A percentile compares a stretch with the other conserved stretches of the same genome.
Evolutionary conservation across 2,329 filamentous ascomycete species (phyloP).

Genomic region (Calonectria honghensis): DNA sequence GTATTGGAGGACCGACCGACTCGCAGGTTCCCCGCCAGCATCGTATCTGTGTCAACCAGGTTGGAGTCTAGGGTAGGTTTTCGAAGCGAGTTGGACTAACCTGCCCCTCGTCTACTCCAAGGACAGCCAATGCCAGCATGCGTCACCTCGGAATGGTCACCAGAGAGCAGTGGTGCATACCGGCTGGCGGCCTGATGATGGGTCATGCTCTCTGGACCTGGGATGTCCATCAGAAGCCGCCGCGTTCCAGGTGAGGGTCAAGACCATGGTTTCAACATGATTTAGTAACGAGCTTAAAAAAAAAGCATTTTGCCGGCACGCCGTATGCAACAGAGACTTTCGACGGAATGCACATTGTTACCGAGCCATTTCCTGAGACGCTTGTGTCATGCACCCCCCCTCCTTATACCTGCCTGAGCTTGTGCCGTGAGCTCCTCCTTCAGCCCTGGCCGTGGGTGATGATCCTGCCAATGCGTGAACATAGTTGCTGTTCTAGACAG

Average conservation of each 20-base stretch:
- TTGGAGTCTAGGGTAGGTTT: background rate
- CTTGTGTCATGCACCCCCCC: background rate
- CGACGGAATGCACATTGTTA: background rate
- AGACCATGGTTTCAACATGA: background rate
- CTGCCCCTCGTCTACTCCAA: background rate
- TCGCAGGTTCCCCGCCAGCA: background rate
- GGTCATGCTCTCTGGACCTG: background rate
- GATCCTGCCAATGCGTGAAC: background rate
- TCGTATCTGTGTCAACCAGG: too few relatives aligned
- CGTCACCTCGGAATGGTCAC: background rate
- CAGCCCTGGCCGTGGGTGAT: background rate
- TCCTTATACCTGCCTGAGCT: background rate
- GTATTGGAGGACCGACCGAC: background rate
- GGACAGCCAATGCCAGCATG: background rate
- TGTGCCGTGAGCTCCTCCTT: background rate
- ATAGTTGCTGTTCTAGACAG: background rate
- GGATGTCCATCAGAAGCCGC: background rate
- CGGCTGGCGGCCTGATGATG: background rate
- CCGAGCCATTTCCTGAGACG: background rate
- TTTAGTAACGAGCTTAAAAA: background rate
- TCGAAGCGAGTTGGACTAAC: background rate
- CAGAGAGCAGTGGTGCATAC: background rate
- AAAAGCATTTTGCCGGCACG: background rate
- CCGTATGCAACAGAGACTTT: background rate
- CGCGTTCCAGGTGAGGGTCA: background rate